These are phyloP conservation scores for Ehretia macrophylla DNA, from an alignment of 257 asterid species.

Conservation along the genomic window DNA sequence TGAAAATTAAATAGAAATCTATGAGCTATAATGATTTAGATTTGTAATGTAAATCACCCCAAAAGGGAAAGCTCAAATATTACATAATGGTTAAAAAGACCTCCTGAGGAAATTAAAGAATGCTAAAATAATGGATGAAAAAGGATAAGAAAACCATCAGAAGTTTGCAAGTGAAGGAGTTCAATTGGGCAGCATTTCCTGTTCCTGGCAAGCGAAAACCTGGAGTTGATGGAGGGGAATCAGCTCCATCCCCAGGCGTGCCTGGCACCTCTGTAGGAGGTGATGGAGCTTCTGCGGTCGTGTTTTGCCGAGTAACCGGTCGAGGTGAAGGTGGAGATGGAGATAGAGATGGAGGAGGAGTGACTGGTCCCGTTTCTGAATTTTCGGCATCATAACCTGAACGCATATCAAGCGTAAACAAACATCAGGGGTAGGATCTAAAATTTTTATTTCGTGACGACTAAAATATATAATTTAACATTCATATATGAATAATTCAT, in stretches of 20 bases:
- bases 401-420: not conserved
- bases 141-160: conserved; percentile 32
- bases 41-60: not conserved
- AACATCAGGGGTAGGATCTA: too few relatives aligned
- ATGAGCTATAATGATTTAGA: not conserved
- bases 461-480: too few relatives aligned
- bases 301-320: conserved; percentile 8
- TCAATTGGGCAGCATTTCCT: conserved; percentile 34
- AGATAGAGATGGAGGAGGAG: conserved; percentile 36
- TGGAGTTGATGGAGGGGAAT: not conserved
- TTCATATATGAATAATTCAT: too few relatives aligned
- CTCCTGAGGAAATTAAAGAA: conserved; percentile 52
- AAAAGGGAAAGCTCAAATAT: not conserved
- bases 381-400: conserved; percentile 49
- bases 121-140: conserved; percentile 31
- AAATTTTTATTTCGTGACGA: too few relatives aligned
- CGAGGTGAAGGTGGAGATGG: conserved; percentile 34
- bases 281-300: conserved; percentile 25
- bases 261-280: conserved; percentile 7
- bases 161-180: conserved; percentile 24
- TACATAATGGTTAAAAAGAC: conserved; percentile 1
- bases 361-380: conserved; percentile 28
- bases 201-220: conserved; percentile 14
- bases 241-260: conserved; percentile 33
- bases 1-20: too few relatives aligned